Percentiles rank a stretch among this genome's conserved stretches.
phyloP scores from a whole-genome alignment of 75 land plant species.

The Pinus tabuliformis region DNA sequence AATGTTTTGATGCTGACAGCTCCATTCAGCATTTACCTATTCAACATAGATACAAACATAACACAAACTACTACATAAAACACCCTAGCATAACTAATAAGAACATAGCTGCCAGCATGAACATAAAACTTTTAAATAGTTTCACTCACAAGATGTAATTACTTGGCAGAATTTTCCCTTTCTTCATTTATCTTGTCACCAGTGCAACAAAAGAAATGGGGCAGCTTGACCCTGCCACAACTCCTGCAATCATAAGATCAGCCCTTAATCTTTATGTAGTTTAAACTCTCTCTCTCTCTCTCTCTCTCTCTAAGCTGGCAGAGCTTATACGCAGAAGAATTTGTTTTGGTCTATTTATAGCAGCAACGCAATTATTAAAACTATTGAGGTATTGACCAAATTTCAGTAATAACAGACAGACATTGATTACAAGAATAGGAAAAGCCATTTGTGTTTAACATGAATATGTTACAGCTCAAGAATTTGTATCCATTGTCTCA shows the following conservation, averaged over 20 bases:
- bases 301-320: neutral
- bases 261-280: neutral
- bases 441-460: no score
- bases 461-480: no score
- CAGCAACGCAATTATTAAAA: no score
- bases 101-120: neutral
- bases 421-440: no score
- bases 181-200: conserved; percentile 14
- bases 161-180: conserved; percentile 5
- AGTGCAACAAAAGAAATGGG: conserved; percentile 20
- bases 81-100: neutral
- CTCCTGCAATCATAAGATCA: conserved; percentile 6
- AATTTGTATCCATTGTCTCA: no score
- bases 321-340: neutral
- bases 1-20: neutral
- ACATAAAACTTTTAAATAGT: neutral
- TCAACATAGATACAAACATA: neutral
- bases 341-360: no score
- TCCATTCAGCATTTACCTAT: neutral
- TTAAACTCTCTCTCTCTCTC: neutral
- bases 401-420: no score
- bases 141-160: neutral
- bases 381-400: no score
- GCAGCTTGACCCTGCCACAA: conserved; percentile 17
- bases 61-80: neutral